Evolutionary conservation across 306 rosid species (phyloP).

Genomic region (Begonia peltatifolia): DNA sequence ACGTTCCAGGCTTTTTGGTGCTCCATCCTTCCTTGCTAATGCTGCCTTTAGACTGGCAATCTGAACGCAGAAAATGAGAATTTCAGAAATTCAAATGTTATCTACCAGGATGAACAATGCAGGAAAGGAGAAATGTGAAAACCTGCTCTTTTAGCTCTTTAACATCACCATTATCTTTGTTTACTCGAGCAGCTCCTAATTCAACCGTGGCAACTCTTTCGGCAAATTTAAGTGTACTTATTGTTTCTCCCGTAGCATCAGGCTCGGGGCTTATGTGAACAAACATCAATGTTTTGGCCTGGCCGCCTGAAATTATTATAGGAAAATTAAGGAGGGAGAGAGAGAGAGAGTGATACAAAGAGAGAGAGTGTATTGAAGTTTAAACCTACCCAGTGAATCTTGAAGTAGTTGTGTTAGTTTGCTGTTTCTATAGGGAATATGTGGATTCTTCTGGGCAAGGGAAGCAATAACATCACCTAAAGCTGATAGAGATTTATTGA

Average conservation of each 20-base stretch:
- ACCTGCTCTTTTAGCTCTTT: slow-evolving; percentile 94
- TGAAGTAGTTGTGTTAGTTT: slow-evolving; percentile 92
- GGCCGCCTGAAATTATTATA: slow-evolving; percentile 54
- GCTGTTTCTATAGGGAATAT: slow-evolving; percentile 93
- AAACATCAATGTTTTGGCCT: slow-evolving; percentile 93
- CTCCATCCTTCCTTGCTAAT: slow-evolving; percentile 59
- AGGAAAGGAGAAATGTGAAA: slow-evolving; percentile 8
- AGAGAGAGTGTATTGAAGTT: not conserved
- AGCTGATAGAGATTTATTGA: slow-evolving; percentile 90
- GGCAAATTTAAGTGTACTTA: slow-evolving; percentile 91
- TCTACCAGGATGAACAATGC: not conserved
- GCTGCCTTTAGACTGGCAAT: slow-evolving; percentile 63
- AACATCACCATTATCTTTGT: slow-evolving; percentile 71
- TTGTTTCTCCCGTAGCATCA: slow-evolving; percentile 67
- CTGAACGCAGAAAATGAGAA: slow-evolving; percentile 22
- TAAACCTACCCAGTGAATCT: slow-evolving; percentile 80
- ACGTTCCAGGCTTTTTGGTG: slow-evolving; percentile 20
- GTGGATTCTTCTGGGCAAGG: slow-evolving; percentile 89
- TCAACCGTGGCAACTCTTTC: slow-evolving; percentile 94
- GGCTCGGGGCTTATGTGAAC: slow-evolving; percentile 90
- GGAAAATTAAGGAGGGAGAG: slow-evolving; percentile 5
- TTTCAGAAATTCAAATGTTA: not conserved
- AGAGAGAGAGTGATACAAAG: not conserved
- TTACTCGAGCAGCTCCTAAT: slow-evolving; percentile 87
- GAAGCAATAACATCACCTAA: slow-evolving; percentile 94